These are phyloP conservation scores for Leccinellum luteum DNA, from an alignment of 768 basidiomycete species.

Conservation along the genomic window DNA sequence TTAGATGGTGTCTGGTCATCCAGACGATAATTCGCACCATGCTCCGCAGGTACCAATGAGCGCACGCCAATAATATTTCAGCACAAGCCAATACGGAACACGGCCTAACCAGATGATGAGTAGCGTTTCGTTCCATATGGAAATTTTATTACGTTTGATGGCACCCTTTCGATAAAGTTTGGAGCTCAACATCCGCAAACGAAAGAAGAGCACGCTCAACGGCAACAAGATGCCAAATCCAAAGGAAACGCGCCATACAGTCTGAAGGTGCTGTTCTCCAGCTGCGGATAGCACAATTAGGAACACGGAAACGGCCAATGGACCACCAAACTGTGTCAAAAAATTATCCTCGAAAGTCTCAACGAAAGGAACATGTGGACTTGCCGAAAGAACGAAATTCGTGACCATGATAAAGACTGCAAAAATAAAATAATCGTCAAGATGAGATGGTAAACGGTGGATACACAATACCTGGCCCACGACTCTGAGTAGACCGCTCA, in stretches of 20 bases:
- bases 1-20: slow-evolving; percentile 1
- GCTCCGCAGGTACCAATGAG: slow-evolving; percentile 73
- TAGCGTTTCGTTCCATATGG: not conserved
- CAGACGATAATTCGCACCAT: slow-evolving; percentile 41
- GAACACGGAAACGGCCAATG: slow-evolving; percentile 64
- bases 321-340: slow-evolving; percentile 54
- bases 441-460: not conserved
- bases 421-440: not conserved
- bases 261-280: slow-evolving; percentile 56
- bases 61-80: slow-evolving; percentile 64
- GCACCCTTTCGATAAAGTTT: slow-evolving; percentile 61
- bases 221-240: slow-evolving; percentile 63
- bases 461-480: slow-evolving; percentile 51
- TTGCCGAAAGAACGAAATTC: slow-evolving; percentile 64
- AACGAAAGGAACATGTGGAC: slow-evolving; percentile 11
- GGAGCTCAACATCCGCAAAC: slow-evolving; percentile 69
- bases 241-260: slow-evolving; percentile 68
- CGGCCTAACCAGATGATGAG: slow-evolving; percentile 33
- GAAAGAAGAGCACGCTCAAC: slow-evolving; percentile 67
- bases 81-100: slow-evolving; percentile 59
- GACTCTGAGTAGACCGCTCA: slow-evolving; percentile 55
- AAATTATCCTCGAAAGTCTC: not conserved
- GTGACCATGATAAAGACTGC: slow-evolving; percentile 74
- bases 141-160: slow-evolving; percentile 50
- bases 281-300: slow-evolving; percentile 67